phyloP scores from a whole-genome alignment of 345 rosid species.

The Lenwebbia sp. region DNA sequence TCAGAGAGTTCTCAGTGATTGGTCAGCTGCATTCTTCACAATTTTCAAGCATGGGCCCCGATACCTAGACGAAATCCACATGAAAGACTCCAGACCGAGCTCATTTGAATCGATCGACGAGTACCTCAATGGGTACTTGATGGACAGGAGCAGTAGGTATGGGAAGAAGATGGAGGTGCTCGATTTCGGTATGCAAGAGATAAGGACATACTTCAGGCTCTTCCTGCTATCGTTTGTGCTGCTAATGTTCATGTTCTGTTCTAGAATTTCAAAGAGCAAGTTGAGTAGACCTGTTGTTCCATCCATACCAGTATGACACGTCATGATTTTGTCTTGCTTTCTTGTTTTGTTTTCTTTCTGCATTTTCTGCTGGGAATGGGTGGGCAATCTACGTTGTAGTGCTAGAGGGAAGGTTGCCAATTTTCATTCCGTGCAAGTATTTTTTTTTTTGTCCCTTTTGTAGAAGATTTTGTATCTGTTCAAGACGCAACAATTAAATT shows the following conservation, averaged over 20 bases:
- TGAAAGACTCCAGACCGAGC: constrained; percentile 29
- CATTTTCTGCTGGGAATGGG: neutral
- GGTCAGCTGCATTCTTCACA: constrained; percentile 79
- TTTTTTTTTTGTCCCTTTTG: neutral
- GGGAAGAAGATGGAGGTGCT: constrained; percentile 85
- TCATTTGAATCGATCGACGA: constrained; percentile 87
- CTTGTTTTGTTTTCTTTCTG: neutral
- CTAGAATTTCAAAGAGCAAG: constrained; percentile 80
- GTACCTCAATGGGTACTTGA: constrained; percentile 78
- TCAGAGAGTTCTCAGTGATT: constrained; percentile 82
- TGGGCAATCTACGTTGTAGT: neutral
- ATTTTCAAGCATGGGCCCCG: constrained; percentile 53
- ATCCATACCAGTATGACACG: constrained; percentile 8
- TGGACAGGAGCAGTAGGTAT: constrained; percentile 74
- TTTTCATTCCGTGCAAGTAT: neutral
- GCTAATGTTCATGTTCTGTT: constrained; percentile 88
- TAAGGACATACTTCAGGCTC: constrained; percentile 90
- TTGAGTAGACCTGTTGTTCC: constrained; percentile 49
- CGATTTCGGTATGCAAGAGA: constrained; percentile 94
- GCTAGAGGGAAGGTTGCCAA: neutral
- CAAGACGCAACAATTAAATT: neutral
- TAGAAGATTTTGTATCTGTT: neutral
- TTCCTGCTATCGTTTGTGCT: constrained; percentile 79
- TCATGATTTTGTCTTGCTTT: neutral
- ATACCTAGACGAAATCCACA: constrained; percentile 23